Evolutionary conservation across 2,329 filamentous ascomycete species (phyloP).

Genomic region (Raffaelea albimanens): DNA sequence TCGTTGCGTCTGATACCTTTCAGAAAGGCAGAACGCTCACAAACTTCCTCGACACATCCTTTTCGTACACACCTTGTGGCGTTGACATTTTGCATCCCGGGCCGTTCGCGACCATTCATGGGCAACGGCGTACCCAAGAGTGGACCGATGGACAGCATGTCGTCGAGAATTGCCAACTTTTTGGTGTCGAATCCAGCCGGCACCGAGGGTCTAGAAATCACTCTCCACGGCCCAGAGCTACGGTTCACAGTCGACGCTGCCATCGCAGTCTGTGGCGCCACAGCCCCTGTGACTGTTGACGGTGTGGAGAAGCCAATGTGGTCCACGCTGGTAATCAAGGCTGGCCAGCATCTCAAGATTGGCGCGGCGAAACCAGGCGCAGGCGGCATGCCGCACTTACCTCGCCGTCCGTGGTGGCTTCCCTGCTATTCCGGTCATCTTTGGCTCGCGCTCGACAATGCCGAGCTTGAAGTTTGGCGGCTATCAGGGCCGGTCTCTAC

Average conservation of each 20-base stretch:
- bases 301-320: slow-evolving; percentile 41
- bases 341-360: not conserved
- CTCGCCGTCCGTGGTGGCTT: slow-evolving; percentile 38
- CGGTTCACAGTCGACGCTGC: slow-evolving; percentile 43
- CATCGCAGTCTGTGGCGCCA: slow-evolving; percentile 47
- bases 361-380: not conserved
- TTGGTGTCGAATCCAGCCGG: slow-evolving; percentile 45
- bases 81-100: slow-evolving; percentile 31
- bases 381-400: slow-evolving; percentile 43
- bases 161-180: slow-evolving; percentile 47
- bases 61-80: slow-evolving; percentile 37
- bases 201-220: slow-evolving; percentile 49
- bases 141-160: slow-evolving; percentile 53
- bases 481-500: slow-evolving; percentile 45
- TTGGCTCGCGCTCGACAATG: slow-evolving; percentile 46
- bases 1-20: slow-evolving; percentile 37
- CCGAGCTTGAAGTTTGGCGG: slow-evolving; percentile 46
- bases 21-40: slow-evolving; percentile 43
- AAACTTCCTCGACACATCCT: slow-evolving; percentile 39
- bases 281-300: slow-evolving; percentile 41
- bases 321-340: slow-evolving; percentile 36
- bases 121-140: slow-evolving; percentile 49
- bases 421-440: slow-evolving; percentile 39
- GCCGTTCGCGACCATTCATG: slow-evolving; percentile 16
- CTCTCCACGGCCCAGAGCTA: slow-evolving; percentile 48